Percentiles rank a stretch among this genome's conserved stretches.
These are phyloP conservation scores for Hypoxylon sp. DNA, from an alignment of 2,329 filamentous ascomycete species.

Conservation along the genomic window DNA sequence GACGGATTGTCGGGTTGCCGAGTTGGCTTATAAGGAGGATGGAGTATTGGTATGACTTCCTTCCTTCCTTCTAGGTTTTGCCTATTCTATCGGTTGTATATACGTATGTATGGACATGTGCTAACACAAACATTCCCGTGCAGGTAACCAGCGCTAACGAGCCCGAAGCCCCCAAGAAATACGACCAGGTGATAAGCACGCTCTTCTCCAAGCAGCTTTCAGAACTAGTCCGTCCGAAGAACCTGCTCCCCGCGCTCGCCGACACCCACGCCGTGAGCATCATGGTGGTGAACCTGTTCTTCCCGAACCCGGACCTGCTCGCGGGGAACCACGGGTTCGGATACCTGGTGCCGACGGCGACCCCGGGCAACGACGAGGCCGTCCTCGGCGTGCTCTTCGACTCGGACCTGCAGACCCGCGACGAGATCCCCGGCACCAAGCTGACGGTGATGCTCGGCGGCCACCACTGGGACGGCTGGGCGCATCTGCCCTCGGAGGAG, in stretches of 20 bases:
- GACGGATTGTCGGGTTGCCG: conserved; percentile 56
- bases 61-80: background rate
- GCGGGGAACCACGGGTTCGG: conserved; percentile 77
- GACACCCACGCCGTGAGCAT: conserved; percentile 76
- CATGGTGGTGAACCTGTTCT: conserved; percentile 94
- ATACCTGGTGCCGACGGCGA: conserved; percentile 84
- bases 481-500: conserved; percentile 65
- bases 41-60: conserved; percentile 53
- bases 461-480: conserved; percentile 82
- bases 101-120: too few species aligned
- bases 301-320: conserved; percentile 69
- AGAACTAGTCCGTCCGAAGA: conserved; percentile 45
- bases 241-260: conserved; percentile 57
- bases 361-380: conserved; percentile 80
- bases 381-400: conserved; percentile 94
- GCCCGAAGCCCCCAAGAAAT: conserved; percentile 42
- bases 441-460: conserved; percentile 95
- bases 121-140: conserved; percentile 13
- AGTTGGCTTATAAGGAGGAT: conserved; percentile 51
- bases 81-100: too few species aligned
- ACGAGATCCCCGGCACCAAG: conserved; percentile 71
- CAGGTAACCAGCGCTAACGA: conserved; percentile 46
- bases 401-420: conserved; percentile 62
- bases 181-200: conserved; percentile 72
- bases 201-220: conserved; percentile 60